These are phyloP conservation scores for Tricholoma flavovirens DNA, from an alignment of 768 basidiomycete species.

Conservation along the genomic window DNA sequence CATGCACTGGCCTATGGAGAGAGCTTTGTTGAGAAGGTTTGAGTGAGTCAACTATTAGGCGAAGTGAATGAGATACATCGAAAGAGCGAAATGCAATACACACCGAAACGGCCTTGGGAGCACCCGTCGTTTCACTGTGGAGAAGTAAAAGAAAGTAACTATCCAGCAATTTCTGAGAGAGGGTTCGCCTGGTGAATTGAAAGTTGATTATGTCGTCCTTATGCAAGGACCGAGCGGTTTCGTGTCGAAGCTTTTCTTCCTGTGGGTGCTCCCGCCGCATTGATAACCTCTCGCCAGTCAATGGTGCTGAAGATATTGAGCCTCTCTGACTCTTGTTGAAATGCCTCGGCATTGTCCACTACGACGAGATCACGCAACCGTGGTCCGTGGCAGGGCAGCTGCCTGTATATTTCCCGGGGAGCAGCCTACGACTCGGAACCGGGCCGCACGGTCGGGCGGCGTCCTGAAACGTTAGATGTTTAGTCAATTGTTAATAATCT, in stretches of 20 bases:
- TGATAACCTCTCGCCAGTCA: constrained; percentile 69
- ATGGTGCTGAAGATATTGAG: constrained; percentile 44
- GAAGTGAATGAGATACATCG: background rate
- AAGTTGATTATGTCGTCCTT: constrained; percentile 75
- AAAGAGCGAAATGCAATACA: constrained; percentile 14
- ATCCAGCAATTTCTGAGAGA: background rate
- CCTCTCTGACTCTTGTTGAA: constrained; percentile 31
- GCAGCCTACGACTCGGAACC: no score
- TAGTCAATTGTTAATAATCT: no score
- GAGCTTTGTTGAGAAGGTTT: constrained; percentile 73
- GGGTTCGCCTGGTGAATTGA: constrained; percentile 73
- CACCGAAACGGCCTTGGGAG: constrained; percentile 81
- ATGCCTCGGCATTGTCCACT: constrained; percentile 52
- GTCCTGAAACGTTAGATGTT: no score
- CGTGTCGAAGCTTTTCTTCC: constrained; percentile 38
- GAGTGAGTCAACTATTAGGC: constrained; percentile 67
- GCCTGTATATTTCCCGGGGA: constrained; percentile 53
- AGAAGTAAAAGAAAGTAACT: background rate
- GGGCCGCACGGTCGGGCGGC: no score
- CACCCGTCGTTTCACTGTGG: constrained; percentile 70
- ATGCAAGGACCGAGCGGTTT: constrained; percentile 34
- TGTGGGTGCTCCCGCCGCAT: constrained; percentile 55
- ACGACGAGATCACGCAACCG: constrained; percentile 60
- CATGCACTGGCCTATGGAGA: constrained; percentile 64
- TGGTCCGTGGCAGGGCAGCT: constrained; percentile 52